Evolutionary conservation across 2,329 filamentous ascomycete genomes (phyloP), one percentile per base, ranked within the genome.

Genomic region (Calonectria pauciramosa): DNA sequence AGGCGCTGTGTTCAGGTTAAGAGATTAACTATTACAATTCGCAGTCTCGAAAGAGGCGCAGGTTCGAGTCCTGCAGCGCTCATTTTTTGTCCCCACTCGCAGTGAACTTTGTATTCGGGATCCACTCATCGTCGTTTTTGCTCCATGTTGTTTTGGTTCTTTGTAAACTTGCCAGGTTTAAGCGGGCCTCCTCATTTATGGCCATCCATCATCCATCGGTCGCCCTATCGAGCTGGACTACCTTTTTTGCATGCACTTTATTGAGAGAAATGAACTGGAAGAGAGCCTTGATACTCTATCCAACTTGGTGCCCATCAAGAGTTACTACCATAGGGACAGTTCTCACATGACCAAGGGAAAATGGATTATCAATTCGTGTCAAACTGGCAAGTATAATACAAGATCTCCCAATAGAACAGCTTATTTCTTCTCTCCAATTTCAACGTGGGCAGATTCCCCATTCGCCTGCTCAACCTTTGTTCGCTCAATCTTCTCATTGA

Each of bases 401-500:
- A 23, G 9, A n/a, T 47, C 2, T n/a, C 44, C n/a, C 9, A 47
- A 47, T 47, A 11, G 9, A 4, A 13, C 2, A 23, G 9, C 20
- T 32, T 60, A 41, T 23, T 60, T 41, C 56, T 60, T 60, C 34
- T 60, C n/a, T 26, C 16, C n/a, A 23, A 38, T 36, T 34, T 60
- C 56, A 23, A 41, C 34, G 14, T 60, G 56, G 23, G 34, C 6
- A 1, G 28, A 56, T n/a, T 34, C 52, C 11, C 18, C 30, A 30
- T 56, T 30, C 51, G 7, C 7, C 16, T 59, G 32, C 38, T 69
- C 67, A 7, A 38, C 38, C 4, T 60, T 41, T 49, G n/a, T 16
- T 8, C n/a, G 38, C 18, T 52, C 65, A 5, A 76, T 30, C 64
- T 80, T 80, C 65, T 78, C 76, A 14, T 80, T 74, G 2, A 77